phyloP scores from a whole-genome alignment of 441 rosid species.

The Erodium trifolium region DNA sequence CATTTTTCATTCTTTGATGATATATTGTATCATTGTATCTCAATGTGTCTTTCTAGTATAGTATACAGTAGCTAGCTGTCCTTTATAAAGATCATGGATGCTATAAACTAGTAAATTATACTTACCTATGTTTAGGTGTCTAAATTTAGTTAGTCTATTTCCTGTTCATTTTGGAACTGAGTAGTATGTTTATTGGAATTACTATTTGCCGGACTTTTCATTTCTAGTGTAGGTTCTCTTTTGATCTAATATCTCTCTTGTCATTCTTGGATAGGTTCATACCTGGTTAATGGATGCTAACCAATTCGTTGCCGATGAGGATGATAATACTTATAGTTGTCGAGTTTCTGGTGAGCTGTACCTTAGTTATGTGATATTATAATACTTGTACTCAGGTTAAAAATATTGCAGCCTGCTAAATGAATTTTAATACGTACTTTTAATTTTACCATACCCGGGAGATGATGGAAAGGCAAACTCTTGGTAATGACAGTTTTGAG shows the following conservation, averaged over 20 bases:
- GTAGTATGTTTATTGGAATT: not conserved
- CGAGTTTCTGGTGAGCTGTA: conserved; percentile 77
- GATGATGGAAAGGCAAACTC: too few relatives aligned
- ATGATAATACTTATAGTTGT: conserved; percentile 80
- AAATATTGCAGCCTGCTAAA: conserved; percentile 4
- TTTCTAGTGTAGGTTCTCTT: conserved; percentile 9
- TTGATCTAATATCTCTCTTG: conserved; percentile 15
- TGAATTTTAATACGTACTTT: not conserved
- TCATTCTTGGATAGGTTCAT: conserved; percentile 47
- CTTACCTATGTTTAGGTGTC: not conserved
- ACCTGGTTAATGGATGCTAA: conserved; percentile 83
- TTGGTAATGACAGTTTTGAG: not conserved
- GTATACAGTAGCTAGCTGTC: not conserved
- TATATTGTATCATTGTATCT: not conserved
- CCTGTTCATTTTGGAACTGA: not conserved
- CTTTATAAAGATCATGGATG: not conserved
- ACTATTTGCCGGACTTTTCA: not conserved
- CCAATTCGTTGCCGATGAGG: conserved; percentile 89
- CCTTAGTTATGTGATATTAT: conserved; percentile 15
- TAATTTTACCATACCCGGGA: not conserved
- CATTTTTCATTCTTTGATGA: not conserved
- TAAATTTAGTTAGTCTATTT: not conserved
- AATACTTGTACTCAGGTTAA: not conserved
- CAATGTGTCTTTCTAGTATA: not conserved
- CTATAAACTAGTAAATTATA: not conserved